Percentiles rank a stretch among this genome's conserved stretches.
phyloP scores from a whole-genome alignment of 345 rosid genomes.

The Citropsis articulata region DNA sequence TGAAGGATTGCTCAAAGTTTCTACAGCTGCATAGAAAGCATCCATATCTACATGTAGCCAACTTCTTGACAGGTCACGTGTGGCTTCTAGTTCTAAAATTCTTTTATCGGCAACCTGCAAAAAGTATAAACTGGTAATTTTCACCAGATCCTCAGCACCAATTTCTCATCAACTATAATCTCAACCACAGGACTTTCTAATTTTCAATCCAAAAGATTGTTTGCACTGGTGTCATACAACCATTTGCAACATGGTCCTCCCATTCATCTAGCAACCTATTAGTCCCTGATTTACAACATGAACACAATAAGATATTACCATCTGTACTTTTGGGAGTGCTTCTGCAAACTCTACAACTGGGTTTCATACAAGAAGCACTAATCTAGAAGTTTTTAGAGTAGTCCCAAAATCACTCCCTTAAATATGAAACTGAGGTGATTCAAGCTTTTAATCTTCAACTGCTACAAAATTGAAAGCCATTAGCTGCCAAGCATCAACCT shows the following conservation, averaged over 20 bases:
- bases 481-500: neutral
- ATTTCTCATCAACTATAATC: neutral
- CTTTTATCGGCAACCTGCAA: slow-evolving; percentile 69
- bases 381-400: neutral
- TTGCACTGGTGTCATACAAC: neutral
- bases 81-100: slow-evolving; percentile 70
- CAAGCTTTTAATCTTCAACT: neutral
- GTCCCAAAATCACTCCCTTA: neutral
- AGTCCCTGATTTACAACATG: neutral
- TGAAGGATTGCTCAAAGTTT: slow-evolving; percentile 71
- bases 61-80: slow-evolving; percentile 68
- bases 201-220: neutral
- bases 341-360: neutral
- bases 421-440: neutral
- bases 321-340: neutral
- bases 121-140: neutral
- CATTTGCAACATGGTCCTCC: neutral
- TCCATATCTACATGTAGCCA: slow-evolving; percentile 99
- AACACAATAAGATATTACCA: neutral
- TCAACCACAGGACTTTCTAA: neutral
- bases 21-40: slow-evolving; percentile 98
- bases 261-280: neutral
- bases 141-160: neutral
- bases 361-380: neutral
- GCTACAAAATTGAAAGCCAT: neutral